Evolutionary conservation across 2,329 filamentous ascomycete genomes (phyloP).

Genomic region (Fusarium pseudocircinatum): DNA sequence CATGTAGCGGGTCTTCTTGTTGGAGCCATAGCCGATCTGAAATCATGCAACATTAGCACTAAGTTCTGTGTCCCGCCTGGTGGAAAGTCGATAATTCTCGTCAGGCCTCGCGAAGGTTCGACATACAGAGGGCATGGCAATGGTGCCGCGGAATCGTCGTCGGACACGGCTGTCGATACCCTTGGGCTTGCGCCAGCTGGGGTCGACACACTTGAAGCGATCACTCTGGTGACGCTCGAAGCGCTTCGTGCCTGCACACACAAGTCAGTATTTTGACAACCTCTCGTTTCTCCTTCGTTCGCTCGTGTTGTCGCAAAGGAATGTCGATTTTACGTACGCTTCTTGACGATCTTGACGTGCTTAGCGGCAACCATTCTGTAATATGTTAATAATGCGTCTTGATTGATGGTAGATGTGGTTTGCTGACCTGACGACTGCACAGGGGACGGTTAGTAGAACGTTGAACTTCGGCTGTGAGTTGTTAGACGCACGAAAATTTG

Average conservation of each 20-base stretch:
- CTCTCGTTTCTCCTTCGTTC: not conserved
- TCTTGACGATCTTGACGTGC: constrained; percentile 99
- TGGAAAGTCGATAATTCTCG: constrained; percentile 3
- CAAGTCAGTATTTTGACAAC: constrained; percentile 51
- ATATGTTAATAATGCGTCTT: constrained; percentile 44
- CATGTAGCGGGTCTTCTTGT: constrained; percentile 99
- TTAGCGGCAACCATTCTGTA: constrained; percentile 96
- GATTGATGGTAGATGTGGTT: constrained; percentile 13
- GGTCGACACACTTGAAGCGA: constrained; percentile 90
- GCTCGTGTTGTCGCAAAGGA: constrained; percentile 7
- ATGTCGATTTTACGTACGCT: constrained; percentile 79
- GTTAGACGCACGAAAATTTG: constrained; percentile 12
- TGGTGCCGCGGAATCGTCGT: constrained; percentile 95
- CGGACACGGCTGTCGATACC: constrained; percentile 99
- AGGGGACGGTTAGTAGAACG: constrained; percentile 46
- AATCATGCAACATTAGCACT: constrained; percentile 32
- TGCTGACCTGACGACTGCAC: constrained; percentile 56
- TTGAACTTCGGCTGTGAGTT: constrained; percentile 17
- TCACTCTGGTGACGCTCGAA: constrained; percentile 99
- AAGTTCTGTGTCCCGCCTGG: not conserved
- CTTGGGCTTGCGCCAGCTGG: constrained; percentile 99
- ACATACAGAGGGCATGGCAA: constrained; percentile 97
- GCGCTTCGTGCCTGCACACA: constrained; percentile 79
- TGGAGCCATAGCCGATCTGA: constrained; percentile 98
- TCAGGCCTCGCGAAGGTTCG: constrained; percentile 2